These are phyloP conservation scores for Picea abies DNA, from an alignment of 83 land plant species.

Conservation along the genomic window DNA sequence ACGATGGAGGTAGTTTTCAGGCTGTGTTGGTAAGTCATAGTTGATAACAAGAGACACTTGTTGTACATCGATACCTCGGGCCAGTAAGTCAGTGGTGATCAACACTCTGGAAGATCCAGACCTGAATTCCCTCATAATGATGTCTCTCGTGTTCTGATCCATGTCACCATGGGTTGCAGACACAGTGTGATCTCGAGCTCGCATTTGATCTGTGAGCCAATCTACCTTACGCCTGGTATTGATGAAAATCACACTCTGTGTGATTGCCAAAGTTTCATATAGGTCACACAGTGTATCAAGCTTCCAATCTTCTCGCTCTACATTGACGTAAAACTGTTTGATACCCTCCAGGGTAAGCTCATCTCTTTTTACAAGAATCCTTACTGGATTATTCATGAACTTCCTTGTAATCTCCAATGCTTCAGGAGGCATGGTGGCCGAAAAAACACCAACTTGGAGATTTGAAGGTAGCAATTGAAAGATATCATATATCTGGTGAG, in stretches of 20 bases:
- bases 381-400: constrained; percentile 62
- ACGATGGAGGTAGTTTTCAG: constrained; percentile 77
- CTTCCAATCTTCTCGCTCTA: constrained; percentile 61
- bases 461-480: constrained; percentile 63
- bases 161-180: constrained; percentile 96
- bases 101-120: constrained; percentile 69
- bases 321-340: constrained; percentile 61
- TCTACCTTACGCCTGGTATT: constrained; percentile 65
- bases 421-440: constrained; percentile 77
- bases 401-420: constrained; percentile 60
- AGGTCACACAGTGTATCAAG: constrained; percentile 62
- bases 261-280: constrained; percentile 61
- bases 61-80: constrained; percentile 65
- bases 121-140: constrained; percentile 77
- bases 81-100: constrained; percentile 63
- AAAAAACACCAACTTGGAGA: constrained; percentile 74
- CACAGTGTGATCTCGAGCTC: constrained; percentile 53
- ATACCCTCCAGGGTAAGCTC: constrained; percentile 70
- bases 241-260: constrained; percentile 65
- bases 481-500: constrained; percentile 62
- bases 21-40: constrained; percentile 73
- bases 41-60: constrained; percentile 65
- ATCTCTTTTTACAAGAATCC: constrained; percentile 59
- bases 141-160: constrained; percentile 76
- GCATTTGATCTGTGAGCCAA: constrained; percentile 61